Evolutionary conservation across 257 asterid genomes (phyloP).

Genomic region (Primulina huaijiensis): DNA sequence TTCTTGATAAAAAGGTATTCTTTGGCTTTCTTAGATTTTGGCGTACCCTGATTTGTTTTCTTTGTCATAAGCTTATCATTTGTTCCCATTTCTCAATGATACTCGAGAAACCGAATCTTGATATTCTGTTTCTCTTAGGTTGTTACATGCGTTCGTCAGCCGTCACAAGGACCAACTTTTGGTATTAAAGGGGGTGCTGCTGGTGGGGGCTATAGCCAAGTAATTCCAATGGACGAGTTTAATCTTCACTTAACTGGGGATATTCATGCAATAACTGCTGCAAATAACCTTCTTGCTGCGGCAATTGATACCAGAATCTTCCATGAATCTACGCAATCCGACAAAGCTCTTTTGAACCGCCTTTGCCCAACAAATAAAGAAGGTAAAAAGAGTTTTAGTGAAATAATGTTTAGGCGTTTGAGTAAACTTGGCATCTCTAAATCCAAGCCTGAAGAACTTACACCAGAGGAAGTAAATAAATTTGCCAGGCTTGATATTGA

Average conservation of each 20-base stretch:
- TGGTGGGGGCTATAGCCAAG: slow-evolving; percentile 99
- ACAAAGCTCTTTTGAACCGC: slow-evolving; percentile 88
- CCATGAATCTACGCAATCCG: slow-evolving; percentile 87
- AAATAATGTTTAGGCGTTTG: slow-evolving; percentile 80
- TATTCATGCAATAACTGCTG: slow-evolving; percentile 96
- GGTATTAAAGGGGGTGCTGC: slow-evolving; percentile 99
- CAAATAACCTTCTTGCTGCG: slow-evolving; percentile 94
- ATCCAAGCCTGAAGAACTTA: slow-evolving; percentile 82
- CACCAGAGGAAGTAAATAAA: slow-evolving; percentile 71
- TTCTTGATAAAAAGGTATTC: slow-evolving; percentile 84
- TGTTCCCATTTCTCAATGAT: neutral
- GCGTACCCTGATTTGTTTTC: neutral
- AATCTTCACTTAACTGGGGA: slow-evolving; percentile 97
- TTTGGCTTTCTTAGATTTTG: neutral
- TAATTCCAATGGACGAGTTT: slow-evolving; percentile 98
- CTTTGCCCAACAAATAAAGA: slow-evolving; percentile 82
- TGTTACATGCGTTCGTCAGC: slow-evolving; percentile 85
- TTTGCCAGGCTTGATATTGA: slow-evolving; percentile 92
- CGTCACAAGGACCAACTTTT: slow-evolving; percentile 96
- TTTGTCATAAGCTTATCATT: neutral
- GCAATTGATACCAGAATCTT: slow-evolving; percentile 91
- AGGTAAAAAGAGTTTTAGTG: slow-evolving; percentile 65
- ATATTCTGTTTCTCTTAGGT: slow-evolving; percentile 46
- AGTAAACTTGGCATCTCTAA: slow-evolving; percentile 78
- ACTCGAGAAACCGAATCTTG: neutral